Evolutionary conservation across 495 filamentous ascomycete genomes (phyloP).

Genomic region (Xylaria telfairii): DNA sequence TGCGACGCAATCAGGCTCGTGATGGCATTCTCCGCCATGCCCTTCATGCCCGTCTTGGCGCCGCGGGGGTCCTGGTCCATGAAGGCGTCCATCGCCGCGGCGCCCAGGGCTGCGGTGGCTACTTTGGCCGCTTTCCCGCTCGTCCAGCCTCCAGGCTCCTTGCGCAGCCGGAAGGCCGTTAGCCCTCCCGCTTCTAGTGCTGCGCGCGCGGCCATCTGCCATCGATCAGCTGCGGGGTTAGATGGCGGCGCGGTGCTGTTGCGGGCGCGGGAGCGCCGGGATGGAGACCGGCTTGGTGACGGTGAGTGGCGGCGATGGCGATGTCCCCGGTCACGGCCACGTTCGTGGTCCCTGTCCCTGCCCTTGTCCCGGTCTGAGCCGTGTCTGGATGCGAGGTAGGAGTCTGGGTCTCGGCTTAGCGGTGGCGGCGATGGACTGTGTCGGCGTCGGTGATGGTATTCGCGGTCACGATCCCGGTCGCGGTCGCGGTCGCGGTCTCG

Average conservation of each 20-base stretch:
- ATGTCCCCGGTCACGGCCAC: slow-evolving; percentile 30
- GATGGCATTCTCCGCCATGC: slow-evolving; percentile 39
- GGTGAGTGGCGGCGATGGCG: slow-evolving; percentile 29
- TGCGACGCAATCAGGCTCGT: slow-evolving; percentile 39
- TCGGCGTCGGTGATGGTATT: slow-evolving; percentile 23
- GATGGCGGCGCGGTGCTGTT: slow-evolving; percentile 21
- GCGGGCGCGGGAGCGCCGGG: slow-evolving; percentile 22
- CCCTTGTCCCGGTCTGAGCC: slow-evolving; percentile 23
- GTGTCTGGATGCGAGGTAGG: slow-evolving; percentile 14
- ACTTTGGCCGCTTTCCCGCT: slow-evolving; percentile 48
- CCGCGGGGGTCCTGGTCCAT: slow-evolving; percentile 39
- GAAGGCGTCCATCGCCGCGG: slow-evolving; percentile 46
- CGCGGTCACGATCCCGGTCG: slow-evolving; percentile 31
- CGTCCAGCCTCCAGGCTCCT: slow-evolving; percentile 48
- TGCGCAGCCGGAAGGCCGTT: slow-evolving; percentile 44
- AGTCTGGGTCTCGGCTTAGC: slow-evolving; percentile 17
- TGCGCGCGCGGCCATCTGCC: slow-evolving; percentile 45
- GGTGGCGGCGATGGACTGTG: slow-evolving; percentile 25
- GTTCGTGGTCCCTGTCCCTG: neutral
- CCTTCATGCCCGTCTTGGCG: slow-evolving; percentile 31
- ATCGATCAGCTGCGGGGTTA: slow-evolving; percentile 26
- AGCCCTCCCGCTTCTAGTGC: slow-evolving; percentile 50
- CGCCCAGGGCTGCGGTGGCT: slow-evolving; percentile 50
- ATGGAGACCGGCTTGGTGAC: slow-evolving; percentile 26
- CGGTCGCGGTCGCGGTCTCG: slow-evolving; percentile 32